Evolutionary conservation across 306 rosid genomes (phyloP).

Genomic region (Rubus idaeus): DNA sequence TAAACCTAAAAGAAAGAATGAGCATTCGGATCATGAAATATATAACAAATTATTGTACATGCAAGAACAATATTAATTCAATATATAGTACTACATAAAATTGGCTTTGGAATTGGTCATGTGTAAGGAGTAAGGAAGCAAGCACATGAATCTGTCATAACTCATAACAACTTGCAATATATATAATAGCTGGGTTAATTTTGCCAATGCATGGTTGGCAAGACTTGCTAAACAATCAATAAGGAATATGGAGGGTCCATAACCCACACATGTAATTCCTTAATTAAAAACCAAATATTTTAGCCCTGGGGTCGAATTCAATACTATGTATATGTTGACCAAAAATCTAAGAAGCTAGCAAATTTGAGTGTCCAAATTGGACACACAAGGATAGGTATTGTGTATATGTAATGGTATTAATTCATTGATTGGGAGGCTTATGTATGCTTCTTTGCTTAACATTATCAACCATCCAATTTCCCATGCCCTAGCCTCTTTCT

Average conservation of each 20-base stretch:
- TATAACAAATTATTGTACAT: background rate
- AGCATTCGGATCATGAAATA: background rate
- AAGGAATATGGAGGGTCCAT: background rate
- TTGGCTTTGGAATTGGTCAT: background rate
- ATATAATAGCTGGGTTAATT: background rate
- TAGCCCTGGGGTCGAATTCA: background rate
- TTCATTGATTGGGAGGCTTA: background rate
- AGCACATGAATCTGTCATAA: conserved; percentile 4
- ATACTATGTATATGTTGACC: background rate
- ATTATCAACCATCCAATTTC: background rate
- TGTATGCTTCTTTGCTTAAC: background rate
- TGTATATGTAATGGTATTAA: background rate
- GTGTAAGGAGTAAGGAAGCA: background rate
- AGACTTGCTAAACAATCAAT: background rate
- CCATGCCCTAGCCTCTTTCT: background rate
- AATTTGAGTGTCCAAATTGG: conserved; percentile 8
- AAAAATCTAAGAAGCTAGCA: background rate
- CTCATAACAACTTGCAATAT: background rate
- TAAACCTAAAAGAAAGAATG: no score
- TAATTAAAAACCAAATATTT: background rate
- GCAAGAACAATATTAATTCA: background rate
- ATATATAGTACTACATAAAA: background rate
- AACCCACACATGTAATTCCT: background rate
- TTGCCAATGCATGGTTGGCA: background rate
- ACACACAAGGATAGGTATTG: background rate